A percentile compares a stretch with the other conserved stretches of the same genome.
Evolutionary conservation across 441 rosid genomes (phyloP).

Genomic region (Hura crepitans): DNA sequence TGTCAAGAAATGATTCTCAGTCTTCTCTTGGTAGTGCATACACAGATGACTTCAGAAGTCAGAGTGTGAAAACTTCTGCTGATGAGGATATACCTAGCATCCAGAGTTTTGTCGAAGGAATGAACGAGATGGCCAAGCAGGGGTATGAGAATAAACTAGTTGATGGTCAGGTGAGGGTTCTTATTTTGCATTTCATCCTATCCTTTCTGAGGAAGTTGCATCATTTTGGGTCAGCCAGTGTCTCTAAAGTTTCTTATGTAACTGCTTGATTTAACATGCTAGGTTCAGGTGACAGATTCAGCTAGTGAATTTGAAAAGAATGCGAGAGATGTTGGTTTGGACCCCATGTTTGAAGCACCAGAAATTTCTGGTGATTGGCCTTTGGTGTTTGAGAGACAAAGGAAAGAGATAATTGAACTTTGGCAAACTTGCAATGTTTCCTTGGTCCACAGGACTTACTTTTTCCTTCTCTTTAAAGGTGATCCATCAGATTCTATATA

Average conservation of each 20-base stretch:
- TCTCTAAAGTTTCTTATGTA: conserved; percentile 21
- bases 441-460: conserved; percentile 87
- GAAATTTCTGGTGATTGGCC: conserved; percentile 47
- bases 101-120: conserved; percentile 67
- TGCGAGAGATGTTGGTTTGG: conserved; percentile 58
- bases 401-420: conserved; percentile 53
- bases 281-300: conserved; percentile 38
- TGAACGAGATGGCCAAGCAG: conserved; percentile 66
- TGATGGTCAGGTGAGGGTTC: conserved; percentile 39
- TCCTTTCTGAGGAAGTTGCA: background rate
- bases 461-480: conserved; percentile 81
- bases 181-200: background rate
- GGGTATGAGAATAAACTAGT: conserved; percentile 42
- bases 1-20: conserved; percentile 68
- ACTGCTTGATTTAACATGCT: conserved; percentile 23
- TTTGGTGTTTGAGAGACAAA: conserved; percentile 51
- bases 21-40: conserved; percentile 74
- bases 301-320: conserved; percentile 36
- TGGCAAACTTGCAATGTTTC: conserved; percentile 83
- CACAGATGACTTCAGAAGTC: conserved; percentile 35
- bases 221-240: background rate
- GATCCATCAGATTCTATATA: conserved; percentile 75
- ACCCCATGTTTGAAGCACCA: conserved; percentile 45
- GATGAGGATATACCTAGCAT: conserved; percentile 73
- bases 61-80: conserved; percentile 45